Evolutionary conservation across 495 filamentous ascomycete genomes (phyloP), one percentile per base, ranked within the genome.

Genomic region (Tetracladium setigerum): DNA sequence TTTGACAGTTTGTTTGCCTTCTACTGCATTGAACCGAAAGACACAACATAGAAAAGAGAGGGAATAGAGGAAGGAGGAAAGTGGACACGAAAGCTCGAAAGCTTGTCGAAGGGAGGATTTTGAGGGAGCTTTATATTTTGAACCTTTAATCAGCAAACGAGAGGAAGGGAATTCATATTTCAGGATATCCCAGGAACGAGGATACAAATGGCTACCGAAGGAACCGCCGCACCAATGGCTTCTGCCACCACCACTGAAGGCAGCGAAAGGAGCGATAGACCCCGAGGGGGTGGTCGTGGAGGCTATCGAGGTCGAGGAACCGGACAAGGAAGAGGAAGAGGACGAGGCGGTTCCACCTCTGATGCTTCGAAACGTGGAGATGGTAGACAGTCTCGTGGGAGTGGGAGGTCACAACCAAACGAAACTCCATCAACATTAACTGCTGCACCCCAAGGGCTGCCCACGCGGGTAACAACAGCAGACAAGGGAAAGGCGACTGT

Each of bases 221-320:
- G 27, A 43, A 39, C 16, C 48, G 55, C n/a, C 46, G 53, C 2
- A 36, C 47, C 31, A 12, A 36, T 1, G 22, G 22, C 22, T 7
- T 3, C 22, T 27, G 22, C 22, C 22, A 27, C 22, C 22, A 27
- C 22, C 22, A 19, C 33, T 18, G 15, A 17, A 22, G 46, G 38
- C 15, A 41, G 46, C 6, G 39, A 51, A 37, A 52, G 54, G 13
- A 45, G 49, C 44, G 52, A 52, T n/a, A 44, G 54, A 48, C 19
- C 49, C 15, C 51, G 62, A 47, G 57, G 64, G 10, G 49, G 54
- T 47, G 52, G 44, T 30, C 47, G 50, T 19, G 54, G 41, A 38
- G 46, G 38, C 41, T 15, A 30, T 35, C 11, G 41, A 39, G 2
- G 19, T 11, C 32, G 11, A n/a, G 19, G 42, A 15, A 13, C 38